These are phyloP conservation scores for Eucalyptus cloeziana DNA, from an alignment of 345 rosid genomes.

Conservation along the genomic window DNA sequence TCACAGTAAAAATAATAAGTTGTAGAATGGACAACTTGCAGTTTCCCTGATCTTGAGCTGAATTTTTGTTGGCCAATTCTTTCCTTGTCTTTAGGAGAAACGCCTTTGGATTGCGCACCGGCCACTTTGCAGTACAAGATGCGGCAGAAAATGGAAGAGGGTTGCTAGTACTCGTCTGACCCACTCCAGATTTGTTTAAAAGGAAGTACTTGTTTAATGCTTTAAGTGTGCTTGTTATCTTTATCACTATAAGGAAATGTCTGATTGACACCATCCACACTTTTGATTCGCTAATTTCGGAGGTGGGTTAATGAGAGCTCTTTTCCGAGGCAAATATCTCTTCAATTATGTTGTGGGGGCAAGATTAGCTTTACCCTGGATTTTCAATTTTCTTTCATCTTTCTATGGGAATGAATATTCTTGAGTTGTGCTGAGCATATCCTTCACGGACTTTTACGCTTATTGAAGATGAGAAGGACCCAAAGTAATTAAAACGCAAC, in stretches of 20 bases:
- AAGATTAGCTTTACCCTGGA: neutral
- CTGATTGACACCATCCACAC: neutral
- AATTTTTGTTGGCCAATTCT: neutral
- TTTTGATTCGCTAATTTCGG: neutral
- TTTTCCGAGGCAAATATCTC: neutral
- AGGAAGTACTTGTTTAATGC: neutral
- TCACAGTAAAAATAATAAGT: neutral
- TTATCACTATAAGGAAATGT: neutral
- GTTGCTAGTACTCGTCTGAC: neutral
- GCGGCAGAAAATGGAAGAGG: slow-evolving; percentile 47
- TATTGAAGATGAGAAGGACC: neutral
- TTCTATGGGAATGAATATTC: neutral
- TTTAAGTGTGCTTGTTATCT: neutral
- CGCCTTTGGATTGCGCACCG: slow-evolving; percentile 85
- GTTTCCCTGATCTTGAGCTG: neutral
- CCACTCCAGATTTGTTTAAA: neutral
- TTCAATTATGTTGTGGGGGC: neutral
- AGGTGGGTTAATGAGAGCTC: neutral
- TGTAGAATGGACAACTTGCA: neutral
- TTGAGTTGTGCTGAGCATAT: neutral
- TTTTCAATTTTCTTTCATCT: neutral
- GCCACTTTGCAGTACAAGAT: slow-evolving; percentile 81
- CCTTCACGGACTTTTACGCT: neutral
- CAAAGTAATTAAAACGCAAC: neutral
- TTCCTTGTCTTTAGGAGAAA: slow-evolving; percentile 46